Evolutionary conservation across 345 rosid genomes (phyloP).

Genomic region (Garcia nutans): DNA sequence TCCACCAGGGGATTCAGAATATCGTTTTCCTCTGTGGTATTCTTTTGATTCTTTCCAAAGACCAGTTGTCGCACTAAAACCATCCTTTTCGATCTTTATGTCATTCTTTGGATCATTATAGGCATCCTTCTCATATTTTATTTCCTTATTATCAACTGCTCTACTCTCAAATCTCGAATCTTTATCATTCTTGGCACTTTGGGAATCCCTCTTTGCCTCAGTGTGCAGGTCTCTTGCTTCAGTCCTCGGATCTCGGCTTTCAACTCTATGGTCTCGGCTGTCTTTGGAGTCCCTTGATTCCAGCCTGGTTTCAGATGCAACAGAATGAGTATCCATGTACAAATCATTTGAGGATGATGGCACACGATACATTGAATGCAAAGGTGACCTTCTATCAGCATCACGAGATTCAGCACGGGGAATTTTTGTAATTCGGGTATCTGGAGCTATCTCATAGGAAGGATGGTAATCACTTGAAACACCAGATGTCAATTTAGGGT

Average conservation of each 20-base stretch:
- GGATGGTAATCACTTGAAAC: slow-evolving; percentile 54
- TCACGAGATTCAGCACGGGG: slow-evolving; percentile 73
- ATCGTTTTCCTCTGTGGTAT: slow-evolving; percentile 71
- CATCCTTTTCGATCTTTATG: slow-evolving; percentile 60
- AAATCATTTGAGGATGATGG: slow-evolving; percentile 53
- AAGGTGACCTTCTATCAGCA: slow-evolving; percentile 75
- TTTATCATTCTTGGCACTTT: slow-evolving; percentile 59
- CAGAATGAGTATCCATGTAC: slow-evolving; percentile 51
- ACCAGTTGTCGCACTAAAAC: slow-evolving; percentile 41
- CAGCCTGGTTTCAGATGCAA: slow-evolving; percentile 43
- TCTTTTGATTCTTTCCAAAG: slow-evolving; percentile 94
- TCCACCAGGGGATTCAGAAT: slow-evolving; percentile 54
- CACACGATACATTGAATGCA: slow-evolving; percentile 56
- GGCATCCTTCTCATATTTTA: slow-evolving; percentile 58
- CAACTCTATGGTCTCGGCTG: slow-evolving; percentile 49
- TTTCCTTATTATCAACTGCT: slow-evolving; percentile 66
- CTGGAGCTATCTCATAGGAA: slow-evolving; percentile 53
- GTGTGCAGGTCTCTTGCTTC: slow-evolving; percentile 57
- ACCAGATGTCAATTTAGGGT: slow-evolving; percentile 56
- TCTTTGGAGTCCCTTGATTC: slow-evolving; percentile 71
- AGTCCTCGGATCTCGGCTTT: slow-evolving; percentile 54
- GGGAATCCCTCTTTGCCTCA: slow-evolving; percentile 76
- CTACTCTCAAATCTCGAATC: slow-evolving; percentile 63
- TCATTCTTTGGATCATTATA: slow-evolving; percentile 58
- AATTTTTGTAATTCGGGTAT: slow-evolving; percentile 58